Conservation (phyloP, 1,284 basidiomycete species). For the Naganishia cerealis region DNA sequence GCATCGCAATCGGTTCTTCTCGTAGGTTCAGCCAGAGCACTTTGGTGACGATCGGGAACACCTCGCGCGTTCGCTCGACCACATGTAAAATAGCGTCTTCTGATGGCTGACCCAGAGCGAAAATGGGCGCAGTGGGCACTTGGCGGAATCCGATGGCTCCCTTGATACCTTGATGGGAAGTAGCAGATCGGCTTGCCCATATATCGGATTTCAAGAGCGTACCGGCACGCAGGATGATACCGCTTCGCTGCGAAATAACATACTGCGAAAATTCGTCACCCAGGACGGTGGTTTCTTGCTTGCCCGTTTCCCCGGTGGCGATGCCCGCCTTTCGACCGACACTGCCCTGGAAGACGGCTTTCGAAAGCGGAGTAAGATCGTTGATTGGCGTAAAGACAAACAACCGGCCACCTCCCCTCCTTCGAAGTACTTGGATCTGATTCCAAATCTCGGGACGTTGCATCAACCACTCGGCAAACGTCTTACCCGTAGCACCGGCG, state of each 20-base stretch:
- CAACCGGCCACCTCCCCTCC: constrained; percentile 73
- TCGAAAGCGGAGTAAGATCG: constrained; percentile 76
- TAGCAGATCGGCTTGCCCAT: constrained; percentile 72
- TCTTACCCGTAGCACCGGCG: constrained; percentile 65
- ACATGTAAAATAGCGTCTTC: constrained; percentile 85
- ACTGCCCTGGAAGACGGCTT: constrained; percentile 53
- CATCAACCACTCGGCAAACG: constrained; percentile 85
- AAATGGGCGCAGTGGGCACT: constrained; percentile 78
- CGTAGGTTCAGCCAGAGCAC: constrained; percentile 90
- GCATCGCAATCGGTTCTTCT: constrained; percentile 84
- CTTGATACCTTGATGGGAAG: constrained; percentile 67
- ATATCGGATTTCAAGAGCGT: constrained; percentile 87
- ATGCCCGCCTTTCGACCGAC: constrained; percentile 60
- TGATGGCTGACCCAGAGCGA: constrained; percentile 84
- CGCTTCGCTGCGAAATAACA: constrained; percentile 88
- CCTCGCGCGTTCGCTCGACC: constrained; percentile 65
- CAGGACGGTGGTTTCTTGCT: constrained; percentile 78
- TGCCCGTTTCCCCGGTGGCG: constrained; percentile 65
- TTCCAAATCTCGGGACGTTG: constrained; percentile 89
- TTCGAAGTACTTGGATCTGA: constrained; percentile 76
- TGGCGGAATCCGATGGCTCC: constrained; percentile 94
- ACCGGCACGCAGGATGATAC: constrained; percentile 84
- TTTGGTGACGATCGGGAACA: constrained; percentile 63
- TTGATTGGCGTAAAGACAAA: constrained; percentile 85
- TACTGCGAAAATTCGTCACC: constrained; percentile 93